These are phyloP conservation scores for Lachnellula occidentalis DNA, from an alignment of 2,329 filamentous ascomycete species.

Conservation along the genomic window DNA sequence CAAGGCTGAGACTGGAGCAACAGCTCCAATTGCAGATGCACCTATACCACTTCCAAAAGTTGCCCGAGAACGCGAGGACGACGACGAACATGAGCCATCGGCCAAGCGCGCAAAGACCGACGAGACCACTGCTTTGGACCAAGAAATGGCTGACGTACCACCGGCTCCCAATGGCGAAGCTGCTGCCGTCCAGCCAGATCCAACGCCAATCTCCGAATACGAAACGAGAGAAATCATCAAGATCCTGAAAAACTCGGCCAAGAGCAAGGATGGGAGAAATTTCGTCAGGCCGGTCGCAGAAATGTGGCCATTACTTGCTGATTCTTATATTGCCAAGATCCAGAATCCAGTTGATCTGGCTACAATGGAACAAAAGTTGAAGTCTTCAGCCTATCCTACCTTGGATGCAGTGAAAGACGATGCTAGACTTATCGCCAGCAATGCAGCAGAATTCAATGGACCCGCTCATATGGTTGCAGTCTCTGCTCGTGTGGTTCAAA, in stretches of 20 bases:
- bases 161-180: conserved; percentile 22
- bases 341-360: conserved; percentile 78
- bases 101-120: conserved; percentile 80
- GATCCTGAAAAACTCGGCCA: conserved; percentile 70
- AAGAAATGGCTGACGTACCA: not conserved
- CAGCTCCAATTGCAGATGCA: conserved; percentile 20
- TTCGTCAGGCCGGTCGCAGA: conserved; percentile 76
- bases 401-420: conserved; percentile 71
- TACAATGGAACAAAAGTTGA: conserved; percentile 76
- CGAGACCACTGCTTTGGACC: conserved; percentile 29
- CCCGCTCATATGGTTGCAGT: conserved; percentile 65
- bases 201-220: conserved; percentile 44
- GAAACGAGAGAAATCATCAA: conserved; percentile 60
- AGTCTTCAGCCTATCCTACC: conserved; percentile 57
- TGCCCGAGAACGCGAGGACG: conserved; percentile 72
- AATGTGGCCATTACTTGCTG: conserved; percentile 69
- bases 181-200: conserved; percentile 3
- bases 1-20: conserved; percentile 31
- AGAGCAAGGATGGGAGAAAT: conserved; percentile 71
- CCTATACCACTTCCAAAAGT: conserved; percentile 45
- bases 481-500: conserved; percentile 48
- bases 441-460: conserved; percentile 80
- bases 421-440: conserved; percentile 71
- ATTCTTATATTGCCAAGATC: conserved; percentile 63
- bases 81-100: conserved; percentile 58